These are phyloP conservation scores for Hymenochaete sp. DNA, from an alignment of 1,284 basidiomycete genomes.

Conservation along the genomic window DNA sequence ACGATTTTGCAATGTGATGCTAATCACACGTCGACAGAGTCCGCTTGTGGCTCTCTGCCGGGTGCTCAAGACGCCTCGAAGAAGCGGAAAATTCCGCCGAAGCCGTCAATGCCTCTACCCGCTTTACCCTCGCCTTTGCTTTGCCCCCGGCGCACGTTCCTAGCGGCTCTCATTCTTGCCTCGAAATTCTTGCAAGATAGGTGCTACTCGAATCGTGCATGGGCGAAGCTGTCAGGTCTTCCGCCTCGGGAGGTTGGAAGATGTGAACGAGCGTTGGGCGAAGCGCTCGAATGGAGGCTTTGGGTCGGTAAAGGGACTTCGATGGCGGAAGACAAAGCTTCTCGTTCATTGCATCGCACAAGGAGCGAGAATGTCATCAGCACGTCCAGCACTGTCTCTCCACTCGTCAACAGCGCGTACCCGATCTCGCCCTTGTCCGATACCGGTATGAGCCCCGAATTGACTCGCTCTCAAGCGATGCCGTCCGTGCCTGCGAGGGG, in stretches of 20 bases:
- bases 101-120: conserved; percentile 35
- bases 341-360: conserved; percentile 31
- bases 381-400: background rate
- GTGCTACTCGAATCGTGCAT: conserved; percentile 87
- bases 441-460: conserved; percentile 13
- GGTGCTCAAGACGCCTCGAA: too few relatives aligned
- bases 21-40: too few relatives aligned
- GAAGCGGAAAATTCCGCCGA: conserved; percentile 21
- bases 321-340: conserved; percentile 27
- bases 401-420: background rate
- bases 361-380: conserved; percentile 31
- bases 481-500: background rate
- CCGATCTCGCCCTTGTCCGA: conserved; percentile 17
- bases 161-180: conserved; percentile 81
- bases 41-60: too few relatives aligned
- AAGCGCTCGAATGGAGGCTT: conserved; percentile 72
- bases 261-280: conserved; percentile 72
- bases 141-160: conserved; percentile 81
- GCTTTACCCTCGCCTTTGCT: conserved; percentile 69
- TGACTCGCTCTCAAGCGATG: background rate
- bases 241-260: conserved; percentile 70
- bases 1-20: too few relatives aligned
- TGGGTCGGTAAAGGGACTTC: conserved; percentile 62
- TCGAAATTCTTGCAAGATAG: conserved; percentile 91
- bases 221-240: conserved; percentile 79